A percentile compares a stretch with the other conserved stretches of the same genome.
Evolutionary conservation across 2,329 filamentous ascomycete species (phyloP).

Genomic region (Colletotrichum lindemuthianum): DNA sequence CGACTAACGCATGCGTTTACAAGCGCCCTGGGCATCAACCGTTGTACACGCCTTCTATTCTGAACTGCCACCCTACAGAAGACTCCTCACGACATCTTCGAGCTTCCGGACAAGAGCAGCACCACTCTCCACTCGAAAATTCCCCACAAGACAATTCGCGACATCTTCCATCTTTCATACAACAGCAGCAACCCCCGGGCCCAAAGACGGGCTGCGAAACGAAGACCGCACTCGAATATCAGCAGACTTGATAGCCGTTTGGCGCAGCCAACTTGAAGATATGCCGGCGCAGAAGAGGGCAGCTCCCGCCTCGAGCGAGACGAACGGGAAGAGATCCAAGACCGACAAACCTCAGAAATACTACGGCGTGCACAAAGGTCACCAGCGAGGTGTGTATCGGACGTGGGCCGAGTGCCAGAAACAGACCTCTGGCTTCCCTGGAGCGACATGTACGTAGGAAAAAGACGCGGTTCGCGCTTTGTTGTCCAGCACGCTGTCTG

Average conservation of each 20-base stretch:
- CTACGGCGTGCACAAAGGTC: constrained; percentile 69
- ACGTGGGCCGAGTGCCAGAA: constrained; percentile 70
- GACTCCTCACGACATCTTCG: neutral
- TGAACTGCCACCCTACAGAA: neutral
- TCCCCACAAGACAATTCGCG: neutral
- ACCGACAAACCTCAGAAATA: constrained; percentile 63
- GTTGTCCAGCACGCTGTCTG: neutral
- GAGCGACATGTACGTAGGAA: constrained; percentile 71
- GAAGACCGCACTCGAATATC: neutral
- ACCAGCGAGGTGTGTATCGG: constrained; percentile 63
- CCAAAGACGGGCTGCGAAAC: no score
- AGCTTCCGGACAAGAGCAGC: constrained; percentile 1
- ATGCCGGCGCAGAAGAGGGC: constrained; percentile 34
- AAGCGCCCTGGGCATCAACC: constrained; percentile 26
- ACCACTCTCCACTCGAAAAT: neutral
- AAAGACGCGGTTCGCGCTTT: neutral
- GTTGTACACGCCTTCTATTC: constrained; percentile 1
- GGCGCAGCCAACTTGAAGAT: constrained; percentile 12
- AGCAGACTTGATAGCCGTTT: constrained; percentile 6
- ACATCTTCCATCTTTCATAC: no score
- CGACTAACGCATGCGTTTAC: constrained; percentile 28
- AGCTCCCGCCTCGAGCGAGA: constrained; percentile 13
- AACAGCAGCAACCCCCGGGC: no score
- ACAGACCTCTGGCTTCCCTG: constrained; percentile 69
- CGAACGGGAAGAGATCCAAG: constrained; percentile 58